phyloP scores from a whole-genome alignment of 441 rosid species.

The Syzygium syzygioides region DNA sequence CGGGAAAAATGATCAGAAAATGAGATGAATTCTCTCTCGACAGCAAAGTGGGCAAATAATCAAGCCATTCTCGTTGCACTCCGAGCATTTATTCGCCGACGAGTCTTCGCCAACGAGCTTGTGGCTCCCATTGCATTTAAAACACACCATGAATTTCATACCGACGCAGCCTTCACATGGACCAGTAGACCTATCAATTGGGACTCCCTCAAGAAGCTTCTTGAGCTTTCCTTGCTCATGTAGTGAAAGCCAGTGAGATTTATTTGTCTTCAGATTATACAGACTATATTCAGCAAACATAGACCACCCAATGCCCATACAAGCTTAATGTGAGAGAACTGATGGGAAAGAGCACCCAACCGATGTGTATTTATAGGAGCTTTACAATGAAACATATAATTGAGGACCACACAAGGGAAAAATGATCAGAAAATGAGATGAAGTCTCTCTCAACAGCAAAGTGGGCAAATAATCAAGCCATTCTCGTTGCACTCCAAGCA shows the following conservation, averaged over 20 bases:
- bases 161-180: slow-evolving; percentile 46
- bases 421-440: background rate
- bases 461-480: slow-evolving; percentile 47
- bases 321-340: background rate
- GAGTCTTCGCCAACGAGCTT: slow-evolving; percentile 22
- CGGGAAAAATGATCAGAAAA: background rate
- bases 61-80: slow-evolving; percentile 65
- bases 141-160: slow-evolving; percentile 46
- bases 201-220: slow-evolving; percentile 33
- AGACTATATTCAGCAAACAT: background rate
- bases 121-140: slow-evolving; percentile 46
- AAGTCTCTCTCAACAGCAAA: slow-evolving; percentile 25
- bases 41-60: slow-evolving; percentile 44
- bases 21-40: slow-evolving; percentile 2
- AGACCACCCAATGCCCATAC: background rate
- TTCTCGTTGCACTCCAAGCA: slow-evolving; percentile 60
- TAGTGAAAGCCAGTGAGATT: background rate
- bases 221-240: slow-evolving; percentile 59
- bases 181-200: slow-evolving; percentile 18
- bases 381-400: background rate
- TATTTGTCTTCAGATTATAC: background rate
- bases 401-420: background rate
- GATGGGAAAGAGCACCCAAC: background rate
- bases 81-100: slow-evolving; percentile 26
- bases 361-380: background rate